Evolutionary conservation across 2,329 filamentous ascomycete species (phyloP).

Genomic region (Coniochaeta prunicola): DNA sequence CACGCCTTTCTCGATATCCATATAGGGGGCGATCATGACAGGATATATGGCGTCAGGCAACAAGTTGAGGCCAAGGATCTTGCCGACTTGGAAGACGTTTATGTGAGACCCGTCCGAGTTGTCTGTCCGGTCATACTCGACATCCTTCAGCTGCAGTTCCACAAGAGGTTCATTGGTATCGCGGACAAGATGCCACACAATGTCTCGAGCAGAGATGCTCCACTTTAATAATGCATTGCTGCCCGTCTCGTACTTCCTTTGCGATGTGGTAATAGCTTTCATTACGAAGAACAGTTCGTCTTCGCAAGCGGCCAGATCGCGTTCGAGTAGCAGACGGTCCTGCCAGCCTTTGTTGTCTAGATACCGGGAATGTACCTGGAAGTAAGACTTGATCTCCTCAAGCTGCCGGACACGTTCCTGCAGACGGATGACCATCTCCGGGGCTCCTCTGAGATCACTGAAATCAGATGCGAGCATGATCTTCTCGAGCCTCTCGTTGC

Average conservation of each 20-base stretch:
- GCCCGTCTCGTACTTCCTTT: conserved; percentile 72
- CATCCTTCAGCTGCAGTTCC: conserved; percentile 85
- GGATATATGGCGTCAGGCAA: conserved; percentile 88
- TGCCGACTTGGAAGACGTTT: conserved; percentile 83
- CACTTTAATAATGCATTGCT: conserved; percentile 78
- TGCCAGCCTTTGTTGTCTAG: conserved; percentile 88
- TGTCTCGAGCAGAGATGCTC: conserved; percentile 90
- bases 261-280: conserved; percentile 97
- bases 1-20: conserved; percentile 55
- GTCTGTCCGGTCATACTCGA: conserved; percentile 90
- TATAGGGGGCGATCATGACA: conserved; percentile 88
- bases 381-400: conserved; percentile 93
- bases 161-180: conserved; percentile 82
- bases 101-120: conserved; percentile 95
- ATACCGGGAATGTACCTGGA: conserved; percentile 84
- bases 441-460: conserved; percentile 88
- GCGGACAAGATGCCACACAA: conserved; percentile 93
- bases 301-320: conserved; percentile 81
- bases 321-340: conserved; percentile 80
- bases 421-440: conserved; percentile 83
- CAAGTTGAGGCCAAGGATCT: conserved; percentile 82
- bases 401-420: conserved; percentile 91
- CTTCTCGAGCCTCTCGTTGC: conserved; percentile 90
- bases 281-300: conserved; percentile 99
- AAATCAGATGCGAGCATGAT: conserved; percentile 99